Evolutionary conservation across 345 rosid genomes (phyloP), one percentile per base, ranked within the genome.

Genomic region (Syzygium oleosum): DNA sequence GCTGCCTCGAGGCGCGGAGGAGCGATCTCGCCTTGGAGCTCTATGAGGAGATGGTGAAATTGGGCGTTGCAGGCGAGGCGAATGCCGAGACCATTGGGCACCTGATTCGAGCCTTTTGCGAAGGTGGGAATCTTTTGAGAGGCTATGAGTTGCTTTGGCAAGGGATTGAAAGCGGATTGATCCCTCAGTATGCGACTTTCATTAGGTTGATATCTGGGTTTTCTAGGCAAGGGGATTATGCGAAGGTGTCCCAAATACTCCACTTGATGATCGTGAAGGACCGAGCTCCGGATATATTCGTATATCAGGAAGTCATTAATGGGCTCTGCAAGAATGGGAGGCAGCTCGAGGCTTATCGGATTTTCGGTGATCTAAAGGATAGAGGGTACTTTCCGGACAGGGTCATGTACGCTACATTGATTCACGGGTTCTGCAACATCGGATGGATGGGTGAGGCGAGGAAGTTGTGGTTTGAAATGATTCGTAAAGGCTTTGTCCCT

Each of bases 381-480:
- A 91, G 94, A 90, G 94, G 95, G 68, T 92, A 94, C 91, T 85
- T 63, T n/a, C 92, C 91, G 1, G 88, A 93, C 88, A 87, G 87
- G 38, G 91, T 88, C 51, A 85, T 91, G 89, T 94, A 94, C 68
- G 88, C 90, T 25, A 94, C 93, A 11, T 86, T 94, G 90, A 91
- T 94, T 88, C 88, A 88, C 34, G 93, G 93, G 53, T 90, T 93
- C 55, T 92, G 94, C 54, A 15, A 88, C 87, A 85, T 84, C 22
- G 90, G 90, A 84, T 19, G 14, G 85, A 51, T 94, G 61, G 89
- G 87, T 87, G 86, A 90, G 51, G 94, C 94, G 34, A 88, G 85
- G 86, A 87, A 91, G 85, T 89, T 94, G 53, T 94, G 94, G 96
- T 89, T 87, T 88, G 94, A 93, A 89, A 93, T 94, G 96, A 88